Evolutionary conservation across 1,284 basidiomycete genomes (phyloP), one percentile per base, ranked within the genome.

Genomic region (Naganishia sp.): DNA sequence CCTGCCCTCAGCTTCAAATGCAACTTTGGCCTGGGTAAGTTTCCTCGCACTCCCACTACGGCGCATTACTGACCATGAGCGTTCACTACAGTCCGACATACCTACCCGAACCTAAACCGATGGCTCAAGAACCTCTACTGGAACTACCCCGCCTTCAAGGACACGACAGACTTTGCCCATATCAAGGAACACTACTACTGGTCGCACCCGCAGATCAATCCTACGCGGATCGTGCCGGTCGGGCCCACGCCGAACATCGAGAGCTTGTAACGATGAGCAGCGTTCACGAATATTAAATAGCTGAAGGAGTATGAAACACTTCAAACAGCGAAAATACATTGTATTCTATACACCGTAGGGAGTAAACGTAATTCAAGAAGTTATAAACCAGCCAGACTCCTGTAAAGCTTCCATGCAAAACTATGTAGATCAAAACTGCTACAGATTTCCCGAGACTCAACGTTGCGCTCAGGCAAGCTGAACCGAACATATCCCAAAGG

Each of bases 101-200:
- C 59, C 4, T 61, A 61, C 59, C 59, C 59, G n/a, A 25, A 57
- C 56, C 84, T 94, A 59, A 86, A 95, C 79, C 78, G 80, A 36
- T 94, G 93, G 93, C 77, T 92, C 80, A 88, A 88, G 78, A 87
- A 89, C 74, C 81, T 97, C 45, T 98, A 98, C 82, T 97, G 93
- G 94, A 90, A 89, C 71, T 83, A 88, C 72, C 81, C 87, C 0
- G 92, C 91, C 1, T 99, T 99, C 87, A 88, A 89, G 78, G 86
- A 87, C 43, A 89, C 88, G 23, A 95, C 92, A 64, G 84, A 93
- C 78, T 96, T 97, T 78, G 86, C 87, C 54, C 90, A 92, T 74
- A 91, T 92, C 83, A 91, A 91, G 79, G 86, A 86, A 18, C 88
- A 90, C 75, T 94, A 94, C 78, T 93, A 88, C 72, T 90, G 86